A percentile compares a stretch with the other conserved stretches of the same genome.
Evolutionary conservation across 2,329 filamentous ascomycete genomes (phyloP).

Genomic region (Penicillium sp.): DNA sequence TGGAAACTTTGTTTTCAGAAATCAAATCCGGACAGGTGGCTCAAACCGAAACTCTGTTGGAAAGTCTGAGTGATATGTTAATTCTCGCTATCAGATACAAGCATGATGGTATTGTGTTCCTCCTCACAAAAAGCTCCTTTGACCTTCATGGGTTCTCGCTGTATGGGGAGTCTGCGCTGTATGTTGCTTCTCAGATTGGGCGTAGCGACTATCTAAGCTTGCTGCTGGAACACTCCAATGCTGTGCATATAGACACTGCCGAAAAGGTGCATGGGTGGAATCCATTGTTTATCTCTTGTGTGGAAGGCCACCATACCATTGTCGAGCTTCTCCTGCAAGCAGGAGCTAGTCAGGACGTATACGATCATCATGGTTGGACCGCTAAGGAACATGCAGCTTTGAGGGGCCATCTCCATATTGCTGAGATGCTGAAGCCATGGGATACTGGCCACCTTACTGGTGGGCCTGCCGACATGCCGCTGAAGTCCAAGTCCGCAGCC

Average conservation of each 20-base stretch:
- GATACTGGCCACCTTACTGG: not conserved
- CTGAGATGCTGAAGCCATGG: conserved; percentile 13
- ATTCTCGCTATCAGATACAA: conserved; percentile 4
- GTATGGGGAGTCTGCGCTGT: not conserved
- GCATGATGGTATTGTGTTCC: conserved; percentile 4
- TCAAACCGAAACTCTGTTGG: not conserved
- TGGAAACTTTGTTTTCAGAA: not conserved
- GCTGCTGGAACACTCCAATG: not conserved
- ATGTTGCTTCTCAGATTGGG: not conserved
- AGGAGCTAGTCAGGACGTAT: conserved; percentile 18
- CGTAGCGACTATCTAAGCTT: conserved; percentile 2
- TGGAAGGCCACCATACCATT: conserved; percentile 22
- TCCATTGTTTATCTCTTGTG: conserved; percentile 31
- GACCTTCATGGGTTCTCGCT: not conserved
- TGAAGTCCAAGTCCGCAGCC: not conserved
- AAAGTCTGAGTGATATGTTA: not conserved
- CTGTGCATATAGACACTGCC: conserved; percentile 11
- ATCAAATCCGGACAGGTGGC: not conserved
- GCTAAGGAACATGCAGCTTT: conserved; percentile 35
- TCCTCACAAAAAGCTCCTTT: not conserved
- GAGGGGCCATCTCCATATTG: conserved; percentile 31
- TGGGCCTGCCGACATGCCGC: not conserved
- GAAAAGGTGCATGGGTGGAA: conserved; percentile 31
- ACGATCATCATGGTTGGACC: conserved; percentile 33
- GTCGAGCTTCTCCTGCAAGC: conserved; percentile 27